Base-by-base conservation (phyloP, 768 basidiomycete genomes). In the Tremella yokohamensis region DNA sequence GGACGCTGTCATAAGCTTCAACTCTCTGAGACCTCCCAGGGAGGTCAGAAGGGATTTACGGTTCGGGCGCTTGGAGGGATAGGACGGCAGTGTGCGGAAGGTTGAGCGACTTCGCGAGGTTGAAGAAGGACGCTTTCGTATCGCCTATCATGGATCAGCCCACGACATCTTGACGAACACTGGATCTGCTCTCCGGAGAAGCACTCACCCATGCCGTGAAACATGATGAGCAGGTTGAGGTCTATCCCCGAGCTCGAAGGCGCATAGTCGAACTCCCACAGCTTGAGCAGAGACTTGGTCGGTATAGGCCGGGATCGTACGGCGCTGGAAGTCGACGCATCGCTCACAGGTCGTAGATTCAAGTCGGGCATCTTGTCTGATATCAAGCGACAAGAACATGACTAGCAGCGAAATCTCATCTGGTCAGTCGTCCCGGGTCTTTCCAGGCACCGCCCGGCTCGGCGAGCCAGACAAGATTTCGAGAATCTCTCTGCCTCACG, bases 201-300 rank as follows among this genome's bases (percentile, higher is more conserved):
- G 29, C 29, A 54, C 53, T 42, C 49, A 76, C 74, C 75, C 22
- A 73, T 58, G 11, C 75, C 75, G 52, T 76, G 75, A 51, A 76
- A 68, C 69, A 76, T 68, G 56, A 76, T 73, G 24, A 76, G 37
- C 40, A 76, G 50, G 44, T 76, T 76, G 40, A 64, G 52, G 47
- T 74, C 69, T 37, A 63, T 61, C 13, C 75, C 75, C 55, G 69
- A 64, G 11, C 57, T 57, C 18, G 60, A 62, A 18, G 69, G 58
- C 8, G 52, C 13, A 48, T 74, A 76, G 19, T 67, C 58, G 49
- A 70, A 73, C 9, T 59, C 56, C 70, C 72, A 73, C 39, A 70
- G 72, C 52, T 58, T 62, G 2, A 72, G 56, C 12, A 60, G 13
- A 4, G 63, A 61, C 2, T 40, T n/a, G 1, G 68, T 56, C 2